Evolutionary conservation across 1,139 yeast genomes (phyloP).

Genomic region (Suhomyces guaymorum): DNA sequence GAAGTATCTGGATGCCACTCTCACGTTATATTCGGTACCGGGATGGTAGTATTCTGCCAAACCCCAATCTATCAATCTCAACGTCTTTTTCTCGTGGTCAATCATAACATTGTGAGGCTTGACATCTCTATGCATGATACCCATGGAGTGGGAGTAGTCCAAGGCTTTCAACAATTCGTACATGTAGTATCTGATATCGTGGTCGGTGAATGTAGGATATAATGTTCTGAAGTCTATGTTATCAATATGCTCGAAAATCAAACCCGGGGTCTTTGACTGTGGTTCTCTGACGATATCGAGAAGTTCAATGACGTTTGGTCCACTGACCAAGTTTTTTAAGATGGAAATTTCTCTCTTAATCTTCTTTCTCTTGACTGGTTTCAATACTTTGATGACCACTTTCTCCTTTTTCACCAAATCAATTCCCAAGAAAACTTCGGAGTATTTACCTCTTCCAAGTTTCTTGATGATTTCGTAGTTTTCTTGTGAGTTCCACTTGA

Average conservation of each 20-base stretch:
- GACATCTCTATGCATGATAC: conserved; percentile 98
- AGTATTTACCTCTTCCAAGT: conserved; percentile 50
- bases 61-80: conserved; percentile 97
- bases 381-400: conserved; percentile 88
- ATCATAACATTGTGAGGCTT: conserved; percentile 99
- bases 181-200: conserved; percentile 87
- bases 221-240: conserved; percentile 88
- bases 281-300: conserved; percentile 91
- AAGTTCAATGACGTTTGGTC: conserved; percentile 79
- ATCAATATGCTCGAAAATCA: conserved; percentile 87
- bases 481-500: conserved; percentile 50
- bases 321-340: conserved; percentile 82
- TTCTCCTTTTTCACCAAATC: conserved; percentile 54
- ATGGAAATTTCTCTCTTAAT: conserved; percentile 94
- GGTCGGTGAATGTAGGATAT: conserved; percentile 84
- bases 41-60: conserved; percentile 96
- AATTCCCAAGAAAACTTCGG: conserved; percentile 58
- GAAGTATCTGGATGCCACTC: conserved; percentile 97
- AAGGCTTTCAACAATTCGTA: conserved; percentile 84
- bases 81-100: conserved; percentile 71
- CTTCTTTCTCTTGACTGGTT: conserved; percentile 96
- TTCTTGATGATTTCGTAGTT: conserved; percentile 49
- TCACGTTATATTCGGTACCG: conserved; percentile 90
- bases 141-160: conserved; percentile 95
- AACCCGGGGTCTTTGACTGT: conserved; percentile 87